These are phyloP conservation scores for Suhomyces vadensis DNA, from an alignment of 805 yeast species.

Conservation along the genomic window DNA sequence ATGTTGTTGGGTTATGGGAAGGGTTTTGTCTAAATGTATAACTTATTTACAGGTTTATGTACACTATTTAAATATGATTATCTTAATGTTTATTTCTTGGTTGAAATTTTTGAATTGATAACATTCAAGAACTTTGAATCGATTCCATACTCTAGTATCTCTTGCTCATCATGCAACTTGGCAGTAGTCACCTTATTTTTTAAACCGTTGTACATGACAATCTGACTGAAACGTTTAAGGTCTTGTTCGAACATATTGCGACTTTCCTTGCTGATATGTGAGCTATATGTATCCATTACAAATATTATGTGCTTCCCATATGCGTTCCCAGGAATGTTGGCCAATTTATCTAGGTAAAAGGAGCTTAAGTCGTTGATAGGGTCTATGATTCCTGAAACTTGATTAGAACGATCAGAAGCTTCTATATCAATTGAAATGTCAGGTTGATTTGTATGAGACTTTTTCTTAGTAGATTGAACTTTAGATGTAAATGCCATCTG, in stretches of 20 bases:
- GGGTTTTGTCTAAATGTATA: neutral
- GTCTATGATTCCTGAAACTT: conserved; percentile 18
- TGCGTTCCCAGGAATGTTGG: conserved; percentile 18
- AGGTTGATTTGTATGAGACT: neutral
- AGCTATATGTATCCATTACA: conserved; percentile 10
- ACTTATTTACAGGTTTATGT: conserved; percentile 4
- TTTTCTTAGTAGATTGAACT: neutral
- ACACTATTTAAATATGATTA: neutral
- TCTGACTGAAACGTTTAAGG: conserved; percentile 16
- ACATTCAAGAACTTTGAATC: conserved; percentile 1
- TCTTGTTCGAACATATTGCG: conserved; percentile 8
- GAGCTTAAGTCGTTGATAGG: conserved; percentile 21
- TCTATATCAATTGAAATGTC: neutral
- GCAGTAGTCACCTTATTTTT: neutral
- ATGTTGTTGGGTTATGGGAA: neutral
- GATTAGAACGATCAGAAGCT: no score
- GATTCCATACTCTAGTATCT: conserved; percentile 5
- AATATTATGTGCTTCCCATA: conserved; percentile 22
- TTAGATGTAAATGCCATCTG: conserved; percentile 20
- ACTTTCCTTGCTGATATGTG: neutral
- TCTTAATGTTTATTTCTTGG: neutral
- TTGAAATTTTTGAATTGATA: neutral
- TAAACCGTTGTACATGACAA: conserved; percentile 17
- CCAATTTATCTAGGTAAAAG: conserved; percentile 19
- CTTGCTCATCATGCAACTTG: neutral